Base-by-base conservation (phyloP, 768 basidiomycete genomes). In the Mycena haematopus region DNA sequence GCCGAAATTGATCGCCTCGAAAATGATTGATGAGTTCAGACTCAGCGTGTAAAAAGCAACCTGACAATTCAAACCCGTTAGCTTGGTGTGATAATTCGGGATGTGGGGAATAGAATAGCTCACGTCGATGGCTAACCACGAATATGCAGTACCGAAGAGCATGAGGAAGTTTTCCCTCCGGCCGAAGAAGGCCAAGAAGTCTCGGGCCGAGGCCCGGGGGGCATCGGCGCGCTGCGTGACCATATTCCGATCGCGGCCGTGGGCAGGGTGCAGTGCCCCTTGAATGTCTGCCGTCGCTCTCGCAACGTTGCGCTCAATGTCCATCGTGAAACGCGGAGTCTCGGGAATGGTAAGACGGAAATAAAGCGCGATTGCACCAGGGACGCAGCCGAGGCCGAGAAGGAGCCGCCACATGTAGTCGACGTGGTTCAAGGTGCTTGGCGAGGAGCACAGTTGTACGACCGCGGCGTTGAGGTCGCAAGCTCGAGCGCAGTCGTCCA, bases 331-430 rank as follows among this genome's bases (percentile, higher is more conserved):
- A 65, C 94, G 92, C 29, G 94, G 93, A 0, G 93, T 95, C 74
- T 95, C 93, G 3, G 93, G 92, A 69, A 96, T 95, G 17, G 93
- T 95, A 25, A 95, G 83, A 71, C 93, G 92, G 90, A 93, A 95
- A 80, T 94, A 95, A 52, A 95, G 85, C n/a, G 92, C 94, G 59
- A 94, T 72, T 44, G 79, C 81, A 57, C 86, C 94, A 31, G 94
- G 94, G 54, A 96, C 79, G 56, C 89, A 91, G 52, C 94, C 94
- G 42, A 95, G 80, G 70, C 94, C 94, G 73, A 96, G 93, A 70
- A 96, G 83, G 52, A 95, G 76, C 69, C 94, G 90, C 94, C 94
- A 95, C 72, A 86, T 83, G 71, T 81, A 84, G 76, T 96, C 94
- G 55, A 95, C 80, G 47, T 83, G 80, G 17, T 72, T 62, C 33